Conservation (phyloP, 2,329 filamentous ascomycete species). For the Geoglossum cookeanum region DNA sequence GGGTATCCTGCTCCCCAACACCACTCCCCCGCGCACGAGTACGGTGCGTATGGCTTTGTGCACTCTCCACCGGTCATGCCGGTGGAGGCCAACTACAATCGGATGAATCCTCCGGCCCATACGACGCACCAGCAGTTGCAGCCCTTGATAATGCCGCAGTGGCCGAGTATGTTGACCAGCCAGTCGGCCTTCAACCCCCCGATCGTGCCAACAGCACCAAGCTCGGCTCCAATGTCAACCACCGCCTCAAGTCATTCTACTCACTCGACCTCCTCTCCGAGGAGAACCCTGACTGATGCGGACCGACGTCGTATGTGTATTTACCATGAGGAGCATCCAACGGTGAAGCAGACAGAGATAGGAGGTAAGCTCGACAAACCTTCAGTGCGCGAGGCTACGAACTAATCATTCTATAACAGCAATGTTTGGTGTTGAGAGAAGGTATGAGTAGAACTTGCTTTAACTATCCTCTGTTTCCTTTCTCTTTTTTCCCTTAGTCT, state of each 20-base stretch:
- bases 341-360: conserved; percentile 88
- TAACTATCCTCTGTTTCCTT: background rate
- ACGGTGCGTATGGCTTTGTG: conserved; percentile 43
- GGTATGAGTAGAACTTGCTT: conserved; percentile 33
- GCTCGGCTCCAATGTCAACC: conserved; percentile 29
- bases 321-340: conserved; percentile 78
- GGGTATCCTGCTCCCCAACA: conserved; percentile 17
- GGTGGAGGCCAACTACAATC: conserved; percentile 33
- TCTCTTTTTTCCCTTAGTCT: conserved; percentile 7
- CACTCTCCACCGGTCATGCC: conserved; percentile 40
- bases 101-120: conserved; percentile 37
- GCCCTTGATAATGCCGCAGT: conserved; percentile 54
- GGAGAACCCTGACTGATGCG: conserved; percentile 77
- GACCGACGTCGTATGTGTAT: conserved; percentile 87
- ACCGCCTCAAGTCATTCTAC: conserved; percentile 29
- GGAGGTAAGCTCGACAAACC: conserved; percentile 39
- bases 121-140: conserved; percentile 18
- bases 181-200: conserved; percentile 44
- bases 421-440: conserved; percentile 91
- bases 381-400: background rate
- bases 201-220: conserved; percentile 37
- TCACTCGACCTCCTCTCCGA: conserved; percentile 32
- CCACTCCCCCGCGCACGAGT: conserved; percentile 48
- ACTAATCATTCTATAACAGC: conserved; percentile 25
- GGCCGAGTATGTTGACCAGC: conserved; percentile 69